Evolutionary conservation across 2,329 filamentous ascomycete species (phyloP).

Genomic region (Venturia effusa): DNA sequence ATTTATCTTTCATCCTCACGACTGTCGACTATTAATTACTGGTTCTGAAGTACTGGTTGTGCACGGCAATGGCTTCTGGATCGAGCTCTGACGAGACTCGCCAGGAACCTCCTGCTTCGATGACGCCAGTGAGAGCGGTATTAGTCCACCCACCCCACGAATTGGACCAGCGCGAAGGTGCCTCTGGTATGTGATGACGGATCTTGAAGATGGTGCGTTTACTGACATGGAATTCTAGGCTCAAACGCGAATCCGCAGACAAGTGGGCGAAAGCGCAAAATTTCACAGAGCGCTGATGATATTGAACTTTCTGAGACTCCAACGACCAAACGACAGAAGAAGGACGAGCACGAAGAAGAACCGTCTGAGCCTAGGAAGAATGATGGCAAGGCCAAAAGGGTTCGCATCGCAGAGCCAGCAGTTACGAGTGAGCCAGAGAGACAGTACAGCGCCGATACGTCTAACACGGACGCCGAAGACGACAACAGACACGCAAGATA

Average conservation of each 20-base stretch:
- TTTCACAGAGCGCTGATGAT: not conserved
- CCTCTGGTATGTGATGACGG: not conserved
- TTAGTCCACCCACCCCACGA: not conserved
- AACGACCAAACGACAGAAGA: not conserved
- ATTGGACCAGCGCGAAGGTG: not conserved
- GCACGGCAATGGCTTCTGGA: not conserved
- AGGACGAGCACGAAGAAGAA: not conserved
- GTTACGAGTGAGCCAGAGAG: not conserved
- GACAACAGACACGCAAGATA: no score
- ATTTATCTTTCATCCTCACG: no score
- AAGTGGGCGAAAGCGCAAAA: not conserved
- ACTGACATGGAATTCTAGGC: not conserved
- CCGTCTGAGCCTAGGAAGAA: not conserved
- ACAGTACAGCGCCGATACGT: not conserved
- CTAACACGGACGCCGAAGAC: not conserved
- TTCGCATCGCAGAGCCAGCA: not conserved
- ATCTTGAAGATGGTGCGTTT: not conserved
- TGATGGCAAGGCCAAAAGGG: not conserved
- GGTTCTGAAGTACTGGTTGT: not conserved
- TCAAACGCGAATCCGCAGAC: not conserved
- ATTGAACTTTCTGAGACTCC: not conserved
- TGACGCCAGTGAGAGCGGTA: not conserved
- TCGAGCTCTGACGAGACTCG: not conserved
- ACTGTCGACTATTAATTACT: not conserved
- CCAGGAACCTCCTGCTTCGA: not conserved